Evolutionary conservation across 2,329 filamentous ascomycete genomes (phyloP).

Genomic region (Stemphylium lycopersici): DNA sequence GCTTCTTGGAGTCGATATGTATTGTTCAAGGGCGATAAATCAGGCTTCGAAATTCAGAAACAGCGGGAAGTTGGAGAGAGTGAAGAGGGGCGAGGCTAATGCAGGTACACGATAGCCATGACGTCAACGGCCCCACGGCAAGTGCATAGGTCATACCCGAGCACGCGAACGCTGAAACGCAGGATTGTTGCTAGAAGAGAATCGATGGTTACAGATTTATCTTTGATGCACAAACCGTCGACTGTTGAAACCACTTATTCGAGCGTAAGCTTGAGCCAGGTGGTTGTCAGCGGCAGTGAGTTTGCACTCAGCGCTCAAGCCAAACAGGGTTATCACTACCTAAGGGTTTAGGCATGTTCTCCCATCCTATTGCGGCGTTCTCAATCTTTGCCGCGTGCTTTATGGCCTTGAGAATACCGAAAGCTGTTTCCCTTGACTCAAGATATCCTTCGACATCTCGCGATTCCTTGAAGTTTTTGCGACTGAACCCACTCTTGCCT

Average conservation of each 20-base stretch:
- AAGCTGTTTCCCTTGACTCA: constrained; percentile 54
- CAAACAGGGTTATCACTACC: constrained; percentile 56
- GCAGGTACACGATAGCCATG: constrained; percentile 12
- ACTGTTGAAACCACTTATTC: no score
- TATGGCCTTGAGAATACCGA: constrained; percentile 57
- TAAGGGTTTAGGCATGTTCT: constrained; percentile 58
- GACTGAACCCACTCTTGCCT: constrained; percentile 53
- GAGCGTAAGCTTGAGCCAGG: no score
- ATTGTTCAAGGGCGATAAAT: not conserved
- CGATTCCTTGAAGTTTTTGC: constrained; percentile 39
- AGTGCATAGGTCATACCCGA: not conserved
- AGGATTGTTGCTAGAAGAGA: no score
- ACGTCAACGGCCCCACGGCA: constrained; percentile 10
- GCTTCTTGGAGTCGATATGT: not conserved
- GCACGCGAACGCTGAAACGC: not conserved
- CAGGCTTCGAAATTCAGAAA: not conserved
- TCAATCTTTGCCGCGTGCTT: constrained; percentile 57
- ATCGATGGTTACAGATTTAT: no score
- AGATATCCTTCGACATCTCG: constrained; percentile 47
- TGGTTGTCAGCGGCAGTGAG: not conserved
- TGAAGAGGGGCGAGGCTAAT: constrained; percentile 3
- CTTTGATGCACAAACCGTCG: no score
- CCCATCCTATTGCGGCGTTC: constrained; percentile 56
- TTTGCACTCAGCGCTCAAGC: constrained; percentile 12
- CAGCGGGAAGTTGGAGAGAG: not conserved